phyloP scores from a whole-genome alignment of 73 alveolate species.

The Paramecium tetraurelia region DNA sequence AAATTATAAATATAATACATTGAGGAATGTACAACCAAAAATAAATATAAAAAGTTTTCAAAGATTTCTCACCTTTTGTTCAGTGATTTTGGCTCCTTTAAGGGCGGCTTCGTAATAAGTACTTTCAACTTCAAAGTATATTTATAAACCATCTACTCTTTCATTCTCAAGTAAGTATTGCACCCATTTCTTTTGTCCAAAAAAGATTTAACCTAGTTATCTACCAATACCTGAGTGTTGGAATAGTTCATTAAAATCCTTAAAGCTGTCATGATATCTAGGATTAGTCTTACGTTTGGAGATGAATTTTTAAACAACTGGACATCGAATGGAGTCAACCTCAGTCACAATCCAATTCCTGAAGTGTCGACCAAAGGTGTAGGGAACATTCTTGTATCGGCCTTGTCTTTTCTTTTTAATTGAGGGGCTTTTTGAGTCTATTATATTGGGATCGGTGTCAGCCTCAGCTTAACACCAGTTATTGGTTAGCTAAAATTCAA shows the following conservation, averaged over 20 bases:
- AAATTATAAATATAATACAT: neutral
- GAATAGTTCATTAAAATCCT: conserved; percentile 36
- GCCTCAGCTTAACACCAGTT: conserved; percentile 33
- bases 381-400: conserved; percentile 23
- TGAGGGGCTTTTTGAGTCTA: neutral
- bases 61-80: conserved; percentile 40
- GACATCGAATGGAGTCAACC: neutral
- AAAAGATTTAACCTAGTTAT: conserved; percentile 22
- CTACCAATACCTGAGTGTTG: conserved; percentile 31
- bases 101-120: neutral
- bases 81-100: neutral
- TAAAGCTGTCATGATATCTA: conserved; percentile 16
- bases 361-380: conserved; percentile 32
- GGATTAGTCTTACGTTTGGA: conserved; percentile 33
- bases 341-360: conserved; percentile 10
- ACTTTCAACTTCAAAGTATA: conserved; percentile 6
- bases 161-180: neutral
- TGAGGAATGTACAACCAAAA: neutral
- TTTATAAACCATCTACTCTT: neutral
- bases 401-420: conserved; percentile 24
- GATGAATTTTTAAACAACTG: conserved; percentile 18
- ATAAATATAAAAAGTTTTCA: neutral
- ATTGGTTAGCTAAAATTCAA: conserved; percentile 26
- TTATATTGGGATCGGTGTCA: conserved; percentile 36
- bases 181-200: conserved; percentile 14